Evolutionary conservation across 2,329 filamentous ascomycete genomes (phyloP).

Genomic region (Spiromastix sp.): DNA sequence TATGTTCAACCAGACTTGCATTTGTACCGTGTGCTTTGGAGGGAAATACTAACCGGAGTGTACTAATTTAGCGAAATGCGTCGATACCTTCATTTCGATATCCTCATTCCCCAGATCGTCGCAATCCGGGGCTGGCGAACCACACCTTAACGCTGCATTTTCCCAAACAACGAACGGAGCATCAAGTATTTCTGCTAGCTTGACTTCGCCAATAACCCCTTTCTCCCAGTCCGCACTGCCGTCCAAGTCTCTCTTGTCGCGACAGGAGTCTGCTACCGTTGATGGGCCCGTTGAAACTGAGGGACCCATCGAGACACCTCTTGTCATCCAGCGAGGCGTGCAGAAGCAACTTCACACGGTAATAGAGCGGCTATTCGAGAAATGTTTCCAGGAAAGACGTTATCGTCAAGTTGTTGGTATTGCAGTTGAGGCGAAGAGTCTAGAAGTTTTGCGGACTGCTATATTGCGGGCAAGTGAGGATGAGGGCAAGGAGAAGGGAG

Average conservation of each 20-base stretch:
- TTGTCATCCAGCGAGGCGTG: slow-evolving; percentile 62
- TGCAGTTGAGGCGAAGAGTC: slow-evolving; percentile 84
- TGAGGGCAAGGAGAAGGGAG: slow-evolving; percentile 57
- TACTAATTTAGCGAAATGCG: slow-evolving; percentile 61
- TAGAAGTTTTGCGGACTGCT: slow-evolving; percentile 74
- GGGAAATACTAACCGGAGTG: background rate
- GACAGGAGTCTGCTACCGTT: slow-evolving; percentile 55
- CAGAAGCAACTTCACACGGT: slow-evolving; percentile 71
- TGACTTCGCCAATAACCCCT: slow-evolving; percentile 82
- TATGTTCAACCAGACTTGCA: slow-evolving; percentile 25
- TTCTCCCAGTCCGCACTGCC: slow-evolving; percentile 91
- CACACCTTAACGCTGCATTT: slow-evolving; percentile 71
- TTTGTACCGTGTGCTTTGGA: background rate
- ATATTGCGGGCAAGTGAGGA: slow-evolving; percentile 85
- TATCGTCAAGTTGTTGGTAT: slow-evolving; percentile 97
- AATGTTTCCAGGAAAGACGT: slow-evolving; percentile 71
- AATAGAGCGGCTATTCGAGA: slow-evolving; percentile 83
- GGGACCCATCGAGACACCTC: slow-evolving; percentile 44
- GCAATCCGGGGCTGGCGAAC: slow-evolving; percentile 40
- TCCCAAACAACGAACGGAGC: slow-evolving; percentile 55
- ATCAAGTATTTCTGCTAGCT: slow-evolving; percentile 51
- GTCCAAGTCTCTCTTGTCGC: slow-evolving; percentile 88
- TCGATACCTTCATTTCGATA: slow-evolving; percentile 92
- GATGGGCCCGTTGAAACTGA: slow-evolving; percentile 45
- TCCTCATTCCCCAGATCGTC: slow-evolving; percentile 51